Evolutionary conservation across 129 eudicot species (phyloP).

Genomic region (sunflower (Helianthus annuus)): DNA sequence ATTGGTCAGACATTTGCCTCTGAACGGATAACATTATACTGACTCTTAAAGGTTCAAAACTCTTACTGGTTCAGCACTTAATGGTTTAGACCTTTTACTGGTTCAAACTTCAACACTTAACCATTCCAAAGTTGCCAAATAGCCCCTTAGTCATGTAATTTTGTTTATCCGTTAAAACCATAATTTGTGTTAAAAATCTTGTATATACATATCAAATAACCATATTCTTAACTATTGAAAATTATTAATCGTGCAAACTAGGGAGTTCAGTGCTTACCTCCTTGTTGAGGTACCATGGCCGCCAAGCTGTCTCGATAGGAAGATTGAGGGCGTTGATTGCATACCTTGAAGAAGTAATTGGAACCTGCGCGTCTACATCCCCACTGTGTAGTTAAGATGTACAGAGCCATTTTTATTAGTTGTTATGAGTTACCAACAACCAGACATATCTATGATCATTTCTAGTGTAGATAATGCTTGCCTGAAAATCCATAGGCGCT

Average conservation of each 20-base stretch:
- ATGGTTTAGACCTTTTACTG: too few relatives aligned
- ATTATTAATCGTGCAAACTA: too few relatives aligned
- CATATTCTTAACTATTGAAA: too few relatives aligned
- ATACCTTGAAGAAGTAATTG: slow-evolving; percentile 50
- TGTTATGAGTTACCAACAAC: background rate
- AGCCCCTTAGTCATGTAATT: background rate
- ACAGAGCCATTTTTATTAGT: background rate
- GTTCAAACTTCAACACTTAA: too few relatives aligned
- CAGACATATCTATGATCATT: background rate
- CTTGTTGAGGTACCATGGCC: slow-evolving; percentile 49
- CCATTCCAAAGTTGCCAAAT: too few relatives aligned
- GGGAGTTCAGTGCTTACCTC: slow-evolving; percentile 23
- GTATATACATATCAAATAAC: too few relatives aligned
- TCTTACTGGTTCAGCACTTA: too few relatives aligned
- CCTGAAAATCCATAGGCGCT: slow-evolving; percentile 56
- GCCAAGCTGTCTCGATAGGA: slow-evolving; percentile 44
- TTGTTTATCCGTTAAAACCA: background rate
- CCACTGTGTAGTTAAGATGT: slow-evolving; percentile 35
- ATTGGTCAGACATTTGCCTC: too few relatives aligned
- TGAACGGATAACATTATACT: too few relatives aligned
- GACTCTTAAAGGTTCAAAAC: too few relatives aligned
- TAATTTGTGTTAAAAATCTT: background rate
- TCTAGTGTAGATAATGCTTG: slow-evolving; percentile 5
- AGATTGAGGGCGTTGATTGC: slow-evolving; percentile 40
- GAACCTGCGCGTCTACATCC: slow-evolving; percentile 42